Conservation (phyloP, 2,329 filamentous ascomycete species). For the Botrytis fabae region DNA sequence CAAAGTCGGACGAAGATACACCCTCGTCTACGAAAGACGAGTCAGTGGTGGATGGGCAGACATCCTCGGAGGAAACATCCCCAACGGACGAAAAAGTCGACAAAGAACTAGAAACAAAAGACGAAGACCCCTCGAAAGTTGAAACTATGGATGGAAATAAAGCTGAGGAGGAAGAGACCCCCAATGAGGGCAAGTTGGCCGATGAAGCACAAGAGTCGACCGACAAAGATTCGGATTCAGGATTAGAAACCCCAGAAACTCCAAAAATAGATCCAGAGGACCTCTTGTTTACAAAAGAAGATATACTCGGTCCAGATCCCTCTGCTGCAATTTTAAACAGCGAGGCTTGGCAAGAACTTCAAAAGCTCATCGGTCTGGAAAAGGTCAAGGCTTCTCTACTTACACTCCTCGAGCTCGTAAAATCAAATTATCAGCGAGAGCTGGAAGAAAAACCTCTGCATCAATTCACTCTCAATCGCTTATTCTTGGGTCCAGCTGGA, state of each 20-base stretch:
- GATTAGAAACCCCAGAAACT: not conserved
- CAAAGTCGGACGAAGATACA: not conserved
- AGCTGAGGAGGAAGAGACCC: not conserved
- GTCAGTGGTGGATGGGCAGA: not conserved
- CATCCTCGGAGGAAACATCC: not conserved
- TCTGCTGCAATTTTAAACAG: conserved; percentile 50
- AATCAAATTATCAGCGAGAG: conserved; percentile 60
- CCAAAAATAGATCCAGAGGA: conserved; percentile 4
- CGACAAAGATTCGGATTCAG: not conserved
- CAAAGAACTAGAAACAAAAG: not conserved
- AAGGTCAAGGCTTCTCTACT: conserved; percentile 56
- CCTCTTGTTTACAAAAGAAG: conserved; percentile 57
- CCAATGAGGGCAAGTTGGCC: not conserved
- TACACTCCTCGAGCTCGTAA: conserved; percentile 55
- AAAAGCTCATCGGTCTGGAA: conserved; percentile 57
- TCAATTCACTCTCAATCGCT: conserved; percentile 62
- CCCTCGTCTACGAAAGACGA: not conserved
- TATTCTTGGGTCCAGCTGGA: conserved; percentile 72
- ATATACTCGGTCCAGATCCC: conserved; percentile 70
- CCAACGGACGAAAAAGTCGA: not conserved
- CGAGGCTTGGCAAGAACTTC: conserved; percentile 57
- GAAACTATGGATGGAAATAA: not conserved
- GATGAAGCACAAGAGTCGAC: not conserved
- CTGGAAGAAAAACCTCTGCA: conserved; percentile 60
- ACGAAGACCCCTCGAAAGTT: not conserved